Percentiles rank a stretch among this genome's conserved stretches.
phyloP scores from a whole-genome alignment of 306 rosid species.

The Casuarina equisetifolia region DNA sequence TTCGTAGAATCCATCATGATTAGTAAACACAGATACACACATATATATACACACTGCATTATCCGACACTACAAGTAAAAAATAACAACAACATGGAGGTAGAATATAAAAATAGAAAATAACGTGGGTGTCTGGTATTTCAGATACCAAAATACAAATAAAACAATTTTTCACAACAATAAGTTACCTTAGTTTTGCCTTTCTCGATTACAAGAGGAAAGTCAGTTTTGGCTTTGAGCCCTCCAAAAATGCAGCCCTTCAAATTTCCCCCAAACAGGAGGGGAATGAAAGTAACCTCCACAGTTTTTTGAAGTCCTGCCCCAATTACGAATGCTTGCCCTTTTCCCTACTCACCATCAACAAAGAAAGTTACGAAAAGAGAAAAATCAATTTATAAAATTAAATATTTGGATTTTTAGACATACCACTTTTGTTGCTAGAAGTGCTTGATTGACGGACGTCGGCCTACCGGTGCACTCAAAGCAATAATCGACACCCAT shows the following conservation, averaged over 20 bases:
- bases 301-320: not conserved
- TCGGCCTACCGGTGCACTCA: slow-evolving; percentile 47
- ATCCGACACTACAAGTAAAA: too few species aligned
- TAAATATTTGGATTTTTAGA: not conserved
- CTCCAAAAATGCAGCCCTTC: slow-evolving; percentile 53
- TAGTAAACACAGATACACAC: not conserved
- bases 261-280: slow-evolving; percentile 40
- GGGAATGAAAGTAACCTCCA: slow-evolving; percentile 17
- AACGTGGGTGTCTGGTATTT: too few species aligned
- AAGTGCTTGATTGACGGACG: slow-evolving; percentile 41
- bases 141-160: too few species aligned
- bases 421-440: slow-evolving; percentile 51
- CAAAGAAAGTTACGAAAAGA: too few species aligned
- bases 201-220: slow-evolving; percentile 38
- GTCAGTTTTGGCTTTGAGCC: slow-evolving; percentile 49
- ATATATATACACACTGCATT: too few species aligned
- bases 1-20: not conserved
- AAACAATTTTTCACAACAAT: not conserved
- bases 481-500: slow-evolving; percentile 59
- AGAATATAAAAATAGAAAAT: too few species aligned
- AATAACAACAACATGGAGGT: too few species aligned
- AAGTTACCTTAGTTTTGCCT: slow-evolving; percentile 40
- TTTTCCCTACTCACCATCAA: slow-evolving; percentile 38
- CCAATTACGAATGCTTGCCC: slow-evolving; percentile 43
- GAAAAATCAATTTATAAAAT: not conserved